Percentiles rank a stretch among this genome's conserved stretches.
Conservation (phyloP, 1,284 basidiomycete genomes). For the Moesziomyces aphidis region DNA sequence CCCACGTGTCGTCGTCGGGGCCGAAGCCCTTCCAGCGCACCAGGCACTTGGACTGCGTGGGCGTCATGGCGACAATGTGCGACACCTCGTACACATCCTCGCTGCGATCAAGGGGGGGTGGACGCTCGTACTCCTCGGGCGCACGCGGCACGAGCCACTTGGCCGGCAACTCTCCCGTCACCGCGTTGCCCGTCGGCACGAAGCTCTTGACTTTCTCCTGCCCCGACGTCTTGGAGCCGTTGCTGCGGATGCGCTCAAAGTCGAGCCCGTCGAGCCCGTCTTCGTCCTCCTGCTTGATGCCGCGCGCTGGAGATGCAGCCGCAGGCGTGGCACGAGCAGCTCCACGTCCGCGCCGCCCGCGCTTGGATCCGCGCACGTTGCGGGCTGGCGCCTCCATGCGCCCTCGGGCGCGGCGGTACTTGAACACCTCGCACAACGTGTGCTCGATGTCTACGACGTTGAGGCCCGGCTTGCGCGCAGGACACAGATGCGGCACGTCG, state of each 20-base stretch:
- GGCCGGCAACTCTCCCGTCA: constrained; percentile 46
- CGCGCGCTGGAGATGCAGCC: neutral
- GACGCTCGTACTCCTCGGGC: constrained; percentile 24
- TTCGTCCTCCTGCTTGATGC: constrained; percentile 26
- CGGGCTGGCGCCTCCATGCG: neutral
- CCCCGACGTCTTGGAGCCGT: constrained; percentile 22
- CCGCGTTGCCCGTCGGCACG: constrained; percentile 66
- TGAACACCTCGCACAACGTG: constrained; percentile 77
- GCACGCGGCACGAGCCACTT: constrained; percentile 39
- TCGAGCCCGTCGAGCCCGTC: constrained; percentile 31
- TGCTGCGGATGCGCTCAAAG: constrained; percentile 26
- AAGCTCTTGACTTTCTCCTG: constrained; percentile 24
- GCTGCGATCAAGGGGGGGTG: constrained; percentile 22
- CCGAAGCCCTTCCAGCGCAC: constrained; percentile 76
- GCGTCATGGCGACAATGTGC: constrained; percentile 40
- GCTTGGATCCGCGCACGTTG: constrained; percentile 3
- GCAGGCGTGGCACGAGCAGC: constrained; percentile 7
- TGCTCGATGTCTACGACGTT: constrained; percentile 74
- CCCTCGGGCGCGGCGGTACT: constrained; percentile 72
- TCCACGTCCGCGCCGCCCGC: constrained; percentile 1
- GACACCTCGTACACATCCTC: constrained; percentile 41
- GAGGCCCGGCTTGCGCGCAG: constrained; percentile 70
- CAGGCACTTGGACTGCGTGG: constrained; percentile 69
- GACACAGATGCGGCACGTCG: constrained; percentile 36
- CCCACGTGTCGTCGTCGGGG: constrained; percentile 75